Evolutionary conservation across 352 stramenopile species (phyloP).

Genomic region (Globisporangium apiculatum): DNA sequence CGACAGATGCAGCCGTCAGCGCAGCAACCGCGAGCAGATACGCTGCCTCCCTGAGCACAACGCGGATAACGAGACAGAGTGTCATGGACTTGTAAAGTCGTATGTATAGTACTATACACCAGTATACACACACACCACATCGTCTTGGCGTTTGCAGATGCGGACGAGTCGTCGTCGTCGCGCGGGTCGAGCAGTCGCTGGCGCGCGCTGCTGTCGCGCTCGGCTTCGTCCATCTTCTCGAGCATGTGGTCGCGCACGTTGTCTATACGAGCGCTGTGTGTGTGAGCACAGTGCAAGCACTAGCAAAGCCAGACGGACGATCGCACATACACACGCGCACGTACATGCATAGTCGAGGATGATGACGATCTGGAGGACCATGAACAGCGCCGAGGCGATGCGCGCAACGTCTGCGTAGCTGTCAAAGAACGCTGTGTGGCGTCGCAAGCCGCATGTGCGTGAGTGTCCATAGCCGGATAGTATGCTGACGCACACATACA

Average conservation of each 20-base stretch:
- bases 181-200: conserved; percentile 37
- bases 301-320: too few relatives aligned
- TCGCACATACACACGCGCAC: conserved; percentile 3
- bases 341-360: conserved; percentile 71
- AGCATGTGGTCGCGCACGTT: conserved; percentile 60
- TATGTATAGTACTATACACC: neutral
- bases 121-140: conserved; percentile 13
- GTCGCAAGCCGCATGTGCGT: neutral
- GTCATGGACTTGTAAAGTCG: too few relatives aligned
- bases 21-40: conserved; percentile 47
- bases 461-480: neutral
- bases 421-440: conserved; percentile 50
- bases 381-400: conserved; percentile 52
- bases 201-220: conserved; percentile 44
- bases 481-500: neutral
- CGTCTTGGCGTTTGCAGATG: conserved; percentile 13
- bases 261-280: conserved; percentile 21
- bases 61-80: too few relatives aligned
- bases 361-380: conserved; percentile 77
- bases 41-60: conserved; percentile 30
- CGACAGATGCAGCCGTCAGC: conserved; percentile 22
- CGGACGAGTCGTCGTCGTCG: conserved; percentile 12
- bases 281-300: too few relatives aligned
- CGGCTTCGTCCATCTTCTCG: conserved; percentile 56
- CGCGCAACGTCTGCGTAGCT: conserved; percentile 54